Base-by-base conservation (phyloP, 169 alveolate species). In the Fabrea salina region DNA sequence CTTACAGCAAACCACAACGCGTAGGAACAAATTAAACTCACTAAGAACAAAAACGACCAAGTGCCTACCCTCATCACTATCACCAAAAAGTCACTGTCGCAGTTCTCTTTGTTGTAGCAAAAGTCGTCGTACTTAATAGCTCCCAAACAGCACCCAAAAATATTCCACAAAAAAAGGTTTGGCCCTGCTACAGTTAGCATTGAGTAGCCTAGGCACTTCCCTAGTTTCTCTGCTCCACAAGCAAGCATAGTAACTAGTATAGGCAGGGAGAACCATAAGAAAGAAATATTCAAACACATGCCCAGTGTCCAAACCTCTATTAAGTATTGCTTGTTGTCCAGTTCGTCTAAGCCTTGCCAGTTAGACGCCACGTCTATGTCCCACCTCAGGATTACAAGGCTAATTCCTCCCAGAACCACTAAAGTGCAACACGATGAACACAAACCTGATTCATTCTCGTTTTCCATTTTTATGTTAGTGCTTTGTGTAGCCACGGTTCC, bases 391-490 rank as follows among this genome's bases (percentile, higher is more conserved):
- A 61, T 47, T 1, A 37, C 32, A 13, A 35, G n/a, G 39, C 74
- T 61, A 51, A 61, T 61, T 61, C 74, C 74, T n/a, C 51, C 16
- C 54, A 61, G 16, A 35, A 61, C 41, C 8, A 61, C 74, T 33
- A 61, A 16, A 2, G 74, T 61, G 41, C 74, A 61, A 27, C 74
- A 61, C 16, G 54, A 32, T 8, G 16, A n/a, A 51, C 74, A 61
- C 11, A 51, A 51, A 13, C 32, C 32, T 61, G 37, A 16, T 22
- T 61, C 50, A 11, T 61, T 51, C 39, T 35, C 49, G n/a, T 30
- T 22, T 32, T 61, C 74, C 74, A 61, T 61, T 16, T 47, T 47
- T 47, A n/a, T 47, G 19, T 47, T 47, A 47, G 19, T n/a, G 19
- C 56, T 47, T 16, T 16, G 16, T 47, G 56, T 47, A 47, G n/a